phyloP scores from a whole-genome alignment of 1,284 basidiomycete genomes.

The Meira miltonrushii region DNA sequence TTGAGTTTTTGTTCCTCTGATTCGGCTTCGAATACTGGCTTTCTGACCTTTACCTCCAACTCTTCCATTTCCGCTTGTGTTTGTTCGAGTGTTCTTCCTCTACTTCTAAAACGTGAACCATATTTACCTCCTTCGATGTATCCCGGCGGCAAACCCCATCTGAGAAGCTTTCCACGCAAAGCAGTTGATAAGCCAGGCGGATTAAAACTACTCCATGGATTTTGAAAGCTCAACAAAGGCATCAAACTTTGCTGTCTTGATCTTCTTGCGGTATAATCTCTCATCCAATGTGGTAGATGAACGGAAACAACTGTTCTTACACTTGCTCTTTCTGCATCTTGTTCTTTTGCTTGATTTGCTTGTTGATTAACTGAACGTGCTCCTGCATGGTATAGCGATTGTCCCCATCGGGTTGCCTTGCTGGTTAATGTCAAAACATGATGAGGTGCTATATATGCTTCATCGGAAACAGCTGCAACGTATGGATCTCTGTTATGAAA shows the following conservation, averaged over 20 bases:
- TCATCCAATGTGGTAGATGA: not conserved
- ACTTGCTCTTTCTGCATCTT: not conserved
- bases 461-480: conserved; percentile 5
- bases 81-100: conserved; percentile 13
- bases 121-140: conserved; percentile 27
- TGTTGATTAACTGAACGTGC: not conserved
- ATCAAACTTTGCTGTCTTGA: conserved; percentile 16
- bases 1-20: conserved; percentile 1
- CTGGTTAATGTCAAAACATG: conserved; percentile 6
- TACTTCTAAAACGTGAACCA: conserved; percentile 2
- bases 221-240: conserved; percentile 24
- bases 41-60: not conserved
- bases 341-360: not conserved
- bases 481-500: not conserved
- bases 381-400: not conserved
- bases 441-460: conserved; percentile 3
- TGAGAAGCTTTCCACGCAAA: conserved; percentile 26
- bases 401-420: conserved; percentile 1
- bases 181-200: conserved; percentile 22
- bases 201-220: conserved; percentile 37
- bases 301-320: not conserved
- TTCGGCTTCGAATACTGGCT: conserved; percentile 1
- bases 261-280: not conserved
- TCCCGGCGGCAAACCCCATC: conserved; percentile 38
- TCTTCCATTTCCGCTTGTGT: conserved; percentile 15